A percentile compares a stretch with the other conserved stretches of the same genome.
Conservation (phyloP, 768 basidiomycete species). For the Psilocybe tampanensis region DNA sequence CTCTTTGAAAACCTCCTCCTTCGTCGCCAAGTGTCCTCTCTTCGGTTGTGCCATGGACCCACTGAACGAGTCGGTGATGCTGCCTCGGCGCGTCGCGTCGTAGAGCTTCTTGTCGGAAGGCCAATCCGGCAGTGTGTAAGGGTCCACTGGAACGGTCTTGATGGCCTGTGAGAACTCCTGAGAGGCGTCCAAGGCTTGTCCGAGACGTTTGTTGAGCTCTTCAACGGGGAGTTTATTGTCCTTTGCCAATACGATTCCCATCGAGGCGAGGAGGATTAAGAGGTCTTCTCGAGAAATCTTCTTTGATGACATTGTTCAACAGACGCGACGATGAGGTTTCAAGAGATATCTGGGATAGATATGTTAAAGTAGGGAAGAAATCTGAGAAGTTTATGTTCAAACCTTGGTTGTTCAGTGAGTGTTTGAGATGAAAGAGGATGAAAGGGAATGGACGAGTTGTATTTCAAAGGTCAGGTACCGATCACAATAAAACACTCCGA, state of each 20-base stretch:
- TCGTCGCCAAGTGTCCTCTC: conserved; percentile 16
- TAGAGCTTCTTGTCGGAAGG: conserved; percentile 14
- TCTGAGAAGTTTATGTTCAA: no score
- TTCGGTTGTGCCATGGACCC: conserved; percentile 13
- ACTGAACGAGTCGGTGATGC: conserved; percentile 21
- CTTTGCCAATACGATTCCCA: conserved; percentile 28
- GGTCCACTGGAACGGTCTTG: conserved; percentile 15
- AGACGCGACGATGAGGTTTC: conserved; percentile 9
- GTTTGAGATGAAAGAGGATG: no score
- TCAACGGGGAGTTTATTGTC: conserved; percentile 30
- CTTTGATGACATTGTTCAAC: conserved; percentile 1
- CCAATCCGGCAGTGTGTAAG: conserved; percentile 17
- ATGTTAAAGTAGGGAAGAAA: neutral
- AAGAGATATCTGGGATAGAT: neutral
- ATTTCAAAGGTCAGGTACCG: no score
- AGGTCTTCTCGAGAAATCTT: conserved; percentile 30
- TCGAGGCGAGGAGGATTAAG: conserved; percentile 25
- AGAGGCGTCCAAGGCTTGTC: conserved; percentile 26
- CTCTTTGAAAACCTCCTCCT: conserved; percentile 33
- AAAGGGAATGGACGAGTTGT: no score
- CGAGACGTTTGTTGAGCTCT: conserved; percentile 25
- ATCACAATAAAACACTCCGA: no score
- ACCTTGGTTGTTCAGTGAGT: no score
- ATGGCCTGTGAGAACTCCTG: conserved; percentile 26
- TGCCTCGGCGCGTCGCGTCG: conserved; percentile 24